Percentiles rank a stretch among this genome's conserved stretches.
phyloP scores from a whole-genome alignment of 257 asterid genomes.

The Solanum sejunctum region DNA sequence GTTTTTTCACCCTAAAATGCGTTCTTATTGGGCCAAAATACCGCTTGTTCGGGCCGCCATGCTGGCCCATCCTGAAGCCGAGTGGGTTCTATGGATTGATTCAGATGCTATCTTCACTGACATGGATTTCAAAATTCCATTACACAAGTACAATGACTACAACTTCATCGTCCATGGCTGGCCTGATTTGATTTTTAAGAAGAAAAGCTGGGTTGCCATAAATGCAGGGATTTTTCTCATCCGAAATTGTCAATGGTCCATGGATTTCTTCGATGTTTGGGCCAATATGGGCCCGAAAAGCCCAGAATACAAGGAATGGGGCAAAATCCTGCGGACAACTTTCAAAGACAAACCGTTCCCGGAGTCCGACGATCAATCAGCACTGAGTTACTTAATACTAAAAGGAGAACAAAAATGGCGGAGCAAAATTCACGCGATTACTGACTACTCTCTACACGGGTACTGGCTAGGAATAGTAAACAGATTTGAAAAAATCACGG shows the following conservation, averaged over 20 bases:
- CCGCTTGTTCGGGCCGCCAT: conserved; percentile 57
- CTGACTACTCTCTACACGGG: conserved; percentile 54
- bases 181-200: conserved; percentile 45
- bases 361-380: conserved; percentile 67
- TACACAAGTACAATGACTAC: conserved; percentile 40
- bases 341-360: conserved; percentile 50
- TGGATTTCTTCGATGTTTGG: conserved; percentile 69
- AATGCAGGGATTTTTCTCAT: conserved; percentile 70
- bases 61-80: conserved; percentile 72
- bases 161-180: conserved; percentile 67
- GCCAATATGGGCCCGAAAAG: conserved; percentile 69
- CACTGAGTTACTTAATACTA: conserved; percentile 46
- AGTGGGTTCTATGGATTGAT: conserved; percentile 78
- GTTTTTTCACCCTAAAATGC: conserved; percentile 41
- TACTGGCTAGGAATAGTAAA: conserved; percentile 61
- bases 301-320: conserved; percentile 47
- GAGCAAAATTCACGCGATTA: conserved; percentile 54
- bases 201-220: conserved; percentile 64
- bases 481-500: conserved; percentile 12
- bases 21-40: conserved; percentile 55
- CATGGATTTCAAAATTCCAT: conserved; percentile 68
- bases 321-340: conserved; percentile 27
- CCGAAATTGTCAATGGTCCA: conserved; percentile 72
- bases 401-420: conserved; percentile 50
- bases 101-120: conserved; percentile 75